Conservation (phyloP, 2,329 filamentous ascomycete species). For the Aspergillus calidoustus region DNA sequence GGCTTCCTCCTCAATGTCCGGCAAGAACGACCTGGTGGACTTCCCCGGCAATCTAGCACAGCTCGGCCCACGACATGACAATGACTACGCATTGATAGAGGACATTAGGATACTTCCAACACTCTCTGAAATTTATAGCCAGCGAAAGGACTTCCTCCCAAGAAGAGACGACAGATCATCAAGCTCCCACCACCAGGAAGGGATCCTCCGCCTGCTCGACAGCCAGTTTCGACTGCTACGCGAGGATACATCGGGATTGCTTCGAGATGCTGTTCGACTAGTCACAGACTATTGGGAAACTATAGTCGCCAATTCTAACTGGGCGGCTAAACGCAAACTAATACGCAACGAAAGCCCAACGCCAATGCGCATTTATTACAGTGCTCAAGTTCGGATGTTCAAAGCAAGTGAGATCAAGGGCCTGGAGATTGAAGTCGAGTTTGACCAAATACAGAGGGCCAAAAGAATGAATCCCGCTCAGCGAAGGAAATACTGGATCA, state of each 20-base stretch:
- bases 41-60: conserved; percentile 16
- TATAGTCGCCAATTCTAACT: conserved; percentile 5
- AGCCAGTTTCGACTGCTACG: conserved; percentile 19
- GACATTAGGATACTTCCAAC: conserved; percentile 15
- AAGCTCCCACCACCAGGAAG: conserved; percentile 7
- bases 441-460: conserved; percentile 13
- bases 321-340: conserved; percentile 11
- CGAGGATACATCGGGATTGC: conserved; percentile 18
- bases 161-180: background rate
- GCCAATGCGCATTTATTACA: conserved; percentile 13
- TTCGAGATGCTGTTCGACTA: conserved; percentile 16
- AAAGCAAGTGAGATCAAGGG: conserved; percentile 4
- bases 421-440: conserved; percentile 16
- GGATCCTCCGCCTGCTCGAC: conserved; percentile 19
- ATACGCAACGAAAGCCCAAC: conserved; percentile 13
- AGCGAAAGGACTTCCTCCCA: conserved; percentile 14
- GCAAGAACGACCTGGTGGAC: background rate
- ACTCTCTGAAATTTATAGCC: conserved; percentile 9
- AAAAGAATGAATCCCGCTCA: background rate
- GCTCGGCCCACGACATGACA: conserved; percentile 14
- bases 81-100: conserved; percentile 12
- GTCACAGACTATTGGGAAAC: conserved; percentile 13
- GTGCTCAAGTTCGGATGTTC: background rate
- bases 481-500: conserved; percentile 13
- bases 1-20: background rate